These are phyloP conservation scores for Globisporangium uncinulatum DNA, from an alignment of 352 stramenopile species.

Conservation along the genomic window DNA sequence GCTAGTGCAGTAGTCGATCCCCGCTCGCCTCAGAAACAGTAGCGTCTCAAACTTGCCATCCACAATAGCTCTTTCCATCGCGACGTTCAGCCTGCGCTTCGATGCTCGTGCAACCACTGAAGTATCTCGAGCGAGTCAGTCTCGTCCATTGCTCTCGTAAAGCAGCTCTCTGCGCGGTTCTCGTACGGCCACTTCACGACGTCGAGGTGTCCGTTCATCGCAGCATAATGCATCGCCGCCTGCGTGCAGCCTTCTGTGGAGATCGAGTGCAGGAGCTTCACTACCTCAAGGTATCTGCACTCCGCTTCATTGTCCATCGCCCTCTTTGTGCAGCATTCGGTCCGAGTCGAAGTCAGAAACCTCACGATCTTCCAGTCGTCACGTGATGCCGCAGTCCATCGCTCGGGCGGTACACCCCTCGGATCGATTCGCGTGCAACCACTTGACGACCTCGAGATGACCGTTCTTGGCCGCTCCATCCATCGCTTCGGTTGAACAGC, in stretches of 20 bases:
- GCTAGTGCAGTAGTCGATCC: background rate
- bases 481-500: background rate
- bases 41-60: background rate
- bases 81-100: background rate
- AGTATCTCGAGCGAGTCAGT: background rate
- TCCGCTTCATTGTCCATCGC: background rate
- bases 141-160: too few relatives aligned
- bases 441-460: slow-evolving; percentile 2
- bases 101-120: background rate
- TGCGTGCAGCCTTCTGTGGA: too few relatives aligned
- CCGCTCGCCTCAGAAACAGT: background rate
- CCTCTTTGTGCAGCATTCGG: background rate
- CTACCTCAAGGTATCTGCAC: too few relatives aligned
- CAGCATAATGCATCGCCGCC: too few relatives aligned
- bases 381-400: background rate
- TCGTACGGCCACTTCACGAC: too few relatives aligned
- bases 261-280: too few relatives aligned
- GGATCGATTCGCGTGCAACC: background rate
- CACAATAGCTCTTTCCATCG: background rate
- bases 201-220: too few relatives aligned
- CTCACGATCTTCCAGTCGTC: too few relatives aligned
- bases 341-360: background rate
- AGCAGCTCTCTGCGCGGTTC: too few relatives aligned
- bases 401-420: background rate
- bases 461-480: background rate